These are phyloP conservation scores for Lathyrus sativus DNA, from an alignment of 306 rosid species.

Conservation along the genomic window DNA sequence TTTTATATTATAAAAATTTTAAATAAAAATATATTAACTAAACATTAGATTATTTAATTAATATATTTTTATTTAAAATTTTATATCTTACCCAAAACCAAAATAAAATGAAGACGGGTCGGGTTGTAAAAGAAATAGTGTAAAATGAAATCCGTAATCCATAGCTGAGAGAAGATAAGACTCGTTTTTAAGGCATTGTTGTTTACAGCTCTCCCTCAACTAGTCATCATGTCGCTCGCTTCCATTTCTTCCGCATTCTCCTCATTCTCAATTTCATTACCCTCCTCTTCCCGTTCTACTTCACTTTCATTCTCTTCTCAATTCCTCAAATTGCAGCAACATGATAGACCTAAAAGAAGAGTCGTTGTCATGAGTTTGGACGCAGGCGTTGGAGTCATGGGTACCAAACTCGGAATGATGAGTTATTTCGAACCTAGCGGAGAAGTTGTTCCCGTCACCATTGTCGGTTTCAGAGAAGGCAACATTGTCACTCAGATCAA, in stretches of 20 bases:
- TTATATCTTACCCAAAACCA: too few relatives aligned
- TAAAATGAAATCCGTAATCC: background rate
- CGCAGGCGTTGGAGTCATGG: conserved; percentile 96
- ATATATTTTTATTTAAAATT: too few relatives aligned
- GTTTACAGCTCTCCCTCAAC: too few relatives aligned
- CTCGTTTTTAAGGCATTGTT: background rate
- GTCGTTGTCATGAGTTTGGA: conserved; percentile 73
- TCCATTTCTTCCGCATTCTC: conserved; percentile 8
- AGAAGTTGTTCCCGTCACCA: conserved; percentile 82
- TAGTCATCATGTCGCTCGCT: background rate
- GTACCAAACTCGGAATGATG: conserved; percentile 95
- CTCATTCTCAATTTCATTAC: conserved; percentile 6
- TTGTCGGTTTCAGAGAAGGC: conserved; percentile 93
- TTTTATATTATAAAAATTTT: too few relatives aligned
- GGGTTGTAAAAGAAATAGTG: background rate
- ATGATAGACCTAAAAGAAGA: background rate
- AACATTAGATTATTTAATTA: too few relatives aligned
- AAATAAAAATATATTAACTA: too few relatives aligned
- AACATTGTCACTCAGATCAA: conserved; percentile 87
- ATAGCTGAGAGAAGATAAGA: background rate
- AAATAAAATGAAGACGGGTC: background rate
- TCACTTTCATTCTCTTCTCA: background rate
- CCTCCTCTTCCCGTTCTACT: background rate
- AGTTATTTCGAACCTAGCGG: conserved; percentile 70
- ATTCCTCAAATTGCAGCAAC: conserved; percentile 5